Conservation (phyloP, 345 rosid genomes). For the Syzygium jambos region DNA sequence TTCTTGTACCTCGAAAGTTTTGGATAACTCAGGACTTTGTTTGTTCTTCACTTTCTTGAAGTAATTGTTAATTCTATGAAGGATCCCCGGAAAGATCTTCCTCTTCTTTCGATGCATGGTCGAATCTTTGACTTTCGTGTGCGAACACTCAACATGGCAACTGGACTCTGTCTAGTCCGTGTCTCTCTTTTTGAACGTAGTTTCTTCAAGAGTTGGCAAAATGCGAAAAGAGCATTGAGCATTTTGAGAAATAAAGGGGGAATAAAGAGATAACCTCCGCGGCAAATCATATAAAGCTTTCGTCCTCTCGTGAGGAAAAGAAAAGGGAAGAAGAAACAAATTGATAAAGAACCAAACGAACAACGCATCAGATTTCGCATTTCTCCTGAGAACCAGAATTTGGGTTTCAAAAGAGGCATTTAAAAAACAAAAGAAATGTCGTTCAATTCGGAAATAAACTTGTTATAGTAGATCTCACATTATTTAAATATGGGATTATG, state of each 20-base stretch:
- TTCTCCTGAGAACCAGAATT: background rate
- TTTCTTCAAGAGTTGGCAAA: background rate
- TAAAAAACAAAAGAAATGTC: background rate
- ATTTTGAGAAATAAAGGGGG: background rate
- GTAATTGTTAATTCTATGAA: background rate
- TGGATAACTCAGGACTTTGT: background rate
- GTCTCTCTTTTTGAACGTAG: background rate
- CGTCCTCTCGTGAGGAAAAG: background rate
- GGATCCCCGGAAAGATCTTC: background rate
- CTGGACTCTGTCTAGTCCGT: background rate
- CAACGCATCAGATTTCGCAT: too few species aligned
- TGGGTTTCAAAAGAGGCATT: background rate
- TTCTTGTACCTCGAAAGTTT: too few species aligned
- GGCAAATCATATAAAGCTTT: background rate
- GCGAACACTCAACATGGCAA: background rate
- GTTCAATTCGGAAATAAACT: accelerated
- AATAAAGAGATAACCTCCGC: background rate
- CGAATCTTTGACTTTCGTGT: background rate
- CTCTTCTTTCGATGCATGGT: background rate
- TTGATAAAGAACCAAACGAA: background rate
- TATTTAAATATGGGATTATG: background rate
- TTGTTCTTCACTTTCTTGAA: background rate
- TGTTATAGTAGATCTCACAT: background rate
- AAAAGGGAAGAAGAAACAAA: background rate
- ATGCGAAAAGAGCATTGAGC: background rate